These are phyloP conservation scores for Termitomyces sp. DNA, from an alignment of 768 basidiomycete species.

Conservation along the genomic window DNA sequence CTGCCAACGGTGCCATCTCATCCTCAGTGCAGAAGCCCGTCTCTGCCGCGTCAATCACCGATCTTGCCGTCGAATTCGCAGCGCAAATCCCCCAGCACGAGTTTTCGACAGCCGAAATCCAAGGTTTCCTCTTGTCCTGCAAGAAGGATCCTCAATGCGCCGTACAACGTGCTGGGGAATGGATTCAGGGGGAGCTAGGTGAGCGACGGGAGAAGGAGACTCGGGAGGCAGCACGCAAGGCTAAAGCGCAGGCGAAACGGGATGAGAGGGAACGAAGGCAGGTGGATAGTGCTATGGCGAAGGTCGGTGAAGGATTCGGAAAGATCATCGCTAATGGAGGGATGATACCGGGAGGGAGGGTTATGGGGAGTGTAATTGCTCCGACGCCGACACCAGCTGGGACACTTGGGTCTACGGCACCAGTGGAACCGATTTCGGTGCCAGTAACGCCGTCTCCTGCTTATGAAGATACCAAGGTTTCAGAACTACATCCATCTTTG, in stretches of 20 bases:
- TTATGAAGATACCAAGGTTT: constrained; percentile 7
- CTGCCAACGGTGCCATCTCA: neutral
- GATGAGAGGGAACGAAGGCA: constrained; percentile 19
- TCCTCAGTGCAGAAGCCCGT: constrained; percentile 5
- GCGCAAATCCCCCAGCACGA: constrained; percentile 35
- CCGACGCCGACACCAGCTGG: neutral
- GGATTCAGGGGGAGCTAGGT: constrained; percentile 33
- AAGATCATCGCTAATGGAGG: constrained; percentile 2
- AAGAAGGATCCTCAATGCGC: constrained; percentile 35
- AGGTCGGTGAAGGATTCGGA: constrained; percentile 4
- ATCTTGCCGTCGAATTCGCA: constrained; percentile 38
- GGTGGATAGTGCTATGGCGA: constrained; percentile 19
- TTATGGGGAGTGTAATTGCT: neutral
- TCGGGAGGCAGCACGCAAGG: constrained; percentile 26
- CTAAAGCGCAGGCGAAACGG: constrained; percentile 19
- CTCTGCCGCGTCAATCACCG: constrained; percentile 7
- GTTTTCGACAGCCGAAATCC: constrained; percentile 56
- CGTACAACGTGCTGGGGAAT: constrained; percentile 25
- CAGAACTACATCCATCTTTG: neutral
- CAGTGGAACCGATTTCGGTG: neutral
- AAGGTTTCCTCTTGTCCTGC: constrained; percentile 47
- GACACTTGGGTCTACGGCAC: neutral
- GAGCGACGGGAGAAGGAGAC: constrained; percentile 27
- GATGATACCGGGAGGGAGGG: neutral
- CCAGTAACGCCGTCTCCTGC: constrained; percentile 13